Evolutionary conservation across 345 rosid species (phyloP), one percentile per base, ranked within the genome.

Genomic region (Eucalyptus brandiana): DNA sequence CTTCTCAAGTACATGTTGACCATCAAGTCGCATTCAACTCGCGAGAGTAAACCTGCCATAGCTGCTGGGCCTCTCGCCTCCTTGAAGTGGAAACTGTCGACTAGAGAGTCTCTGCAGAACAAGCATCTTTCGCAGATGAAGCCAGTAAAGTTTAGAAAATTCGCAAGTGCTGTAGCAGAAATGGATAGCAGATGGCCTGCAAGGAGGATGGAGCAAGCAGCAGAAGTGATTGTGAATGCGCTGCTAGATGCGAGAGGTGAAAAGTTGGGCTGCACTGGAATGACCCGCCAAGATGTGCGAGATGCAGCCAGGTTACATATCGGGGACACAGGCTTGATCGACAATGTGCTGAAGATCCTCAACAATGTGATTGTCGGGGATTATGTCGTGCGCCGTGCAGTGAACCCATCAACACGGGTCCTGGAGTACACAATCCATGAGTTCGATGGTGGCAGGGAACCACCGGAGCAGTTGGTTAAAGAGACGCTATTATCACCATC

Each of bases 281-380:
- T 97, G 99, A 96, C 94, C 58, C 87, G 99, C 86, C 99, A 97
- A 91, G 98, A 97, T 54, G 95, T 97, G 62, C 94, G 99, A 91
- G 99, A 97, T 92, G 94, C 98, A 53, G 99, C 99, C 87, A 91
- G 99, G 90, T 91, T 94, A 92, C 97, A 95, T 87, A 97, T 97
- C 47, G 99, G 99, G 14, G 99, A 97, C 89, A 96, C 98, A 1
- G 99, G 99, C 28, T 91, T 97, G 93, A 93, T 97, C 6, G 99
- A 97, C 88, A 95, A 95, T 86, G 98, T 97, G 53, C 88, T 97
- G 91, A 97, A 97, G 88, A 95, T 96, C 6, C 93, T 97, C 97
- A 94, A 94, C 91, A 97, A 97, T 88, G 99, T 96, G 24, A 92
- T 93, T 11, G 91, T 97, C 32, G 97, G 96, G 72, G 90, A 89